Evolutionary conservation across 2,329 filamentous ascomycete genomes (phyloP).

Genomic region (Pseudocercospora macadamiae): DNA sequence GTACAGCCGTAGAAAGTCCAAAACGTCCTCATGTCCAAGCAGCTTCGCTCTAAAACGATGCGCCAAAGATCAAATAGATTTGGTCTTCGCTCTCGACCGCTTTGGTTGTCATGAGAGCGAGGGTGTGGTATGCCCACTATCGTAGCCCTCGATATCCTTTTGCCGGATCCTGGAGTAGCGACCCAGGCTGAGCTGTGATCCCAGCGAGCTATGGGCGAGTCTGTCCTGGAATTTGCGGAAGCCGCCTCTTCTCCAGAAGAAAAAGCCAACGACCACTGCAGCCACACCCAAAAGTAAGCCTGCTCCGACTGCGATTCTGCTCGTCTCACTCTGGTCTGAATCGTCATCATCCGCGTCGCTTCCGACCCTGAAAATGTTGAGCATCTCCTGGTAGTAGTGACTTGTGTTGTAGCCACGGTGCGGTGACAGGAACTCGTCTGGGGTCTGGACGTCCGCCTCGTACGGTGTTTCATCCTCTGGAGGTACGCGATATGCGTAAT

Average conservation of each 20-base stretch:
- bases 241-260: slow-evolving; percentile 13
- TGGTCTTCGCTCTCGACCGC: slow-evolving; percentile 1
- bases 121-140: slow-evolving; percentile 1
- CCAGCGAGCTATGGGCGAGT: slow-evolving; percentile 6
- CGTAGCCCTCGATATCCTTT: slow-evolving; percentile 8
- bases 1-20: neutral
- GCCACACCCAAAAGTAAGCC: slow-evolving; percentile 20
- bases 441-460: slow-evolving; percentile 28
- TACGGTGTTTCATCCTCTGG: slow-evolving; percentile 29
- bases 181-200: slow-evolving; percentile 9
- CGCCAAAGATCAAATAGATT: neutral
- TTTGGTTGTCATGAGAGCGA: slow-evolving; percentile 1
- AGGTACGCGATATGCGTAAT: slow-evolving; percentile 26
- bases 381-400: slow-evolving; percentile 35
- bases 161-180: slow-evolving; percentile 12
- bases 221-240: slow-evolving; percentile 13
- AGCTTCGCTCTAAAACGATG: neutral
- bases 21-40: neutral
- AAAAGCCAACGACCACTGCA: slow-evolving; percentile 14
- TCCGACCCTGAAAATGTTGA: neutral
- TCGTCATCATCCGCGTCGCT: neutral
- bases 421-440: slow-evolving; percentile 32
- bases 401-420: slow-evolving; percentile 40
- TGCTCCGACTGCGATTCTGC: slow-evolving; percentile 7
- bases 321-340: neutral